Evolutionary conservation across 306 rosid species (phyloP), one percentile per base, ranked within the genome.

Genomic region (Dalbergia cochinchinensis): DNA sequence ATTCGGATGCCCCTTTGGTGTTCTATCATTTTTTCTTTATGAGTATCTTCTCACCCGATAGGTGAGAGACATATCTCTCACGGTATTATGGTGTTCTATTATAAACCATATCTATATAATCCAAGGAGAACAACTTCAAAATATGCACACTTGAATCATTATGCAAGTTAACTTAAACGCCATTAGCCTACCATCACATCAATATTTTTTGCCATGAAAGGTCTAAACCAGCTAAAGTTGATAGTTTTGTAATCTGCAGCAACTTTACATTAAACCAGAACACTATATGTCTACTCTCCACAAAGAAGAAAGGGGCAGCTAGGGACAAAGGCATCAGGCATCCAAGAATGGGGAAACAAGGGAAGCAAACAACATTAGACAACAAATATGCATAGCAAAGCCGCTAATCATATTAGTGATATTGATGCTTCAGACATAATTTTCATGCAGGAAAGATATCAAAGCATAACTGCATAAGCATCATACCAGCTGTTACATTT

Each of bases 401-500:
- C 45, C 8, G 78, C 41, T 22, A 65, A 55, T 34, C 79, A 54
- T 44, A 26, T 34, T 18, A 18, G 45, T 37, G 9, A 61, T 44
- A 26, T 34, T 45, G 66, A 85, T 1, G 12, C 68, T 66, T 68
- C 69, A 69, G 16, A 35, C 84, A 54, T 18, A 54, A n/a, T 51
- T 65, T 15, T 54, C 26, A 31, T 4, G 31, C 26, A 0, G 14
- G 70, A 85, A 71, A 63, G 18, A 58, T 50, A 20, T 73, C 33
- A 33, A 48, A 82, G 86, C 41, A 73, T 26, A 26, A 26, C 31
- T 26, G 31, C 31, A 26, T 39, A 34, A 69, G 53, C 57, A 77
- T 68, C 83, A 50, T 85, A 91, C 99, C 94, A 3, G 98, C 97
- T 33, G 91, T 84, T 78, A 78, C 18, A 69, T 91, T 85, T 74